Percentiles rank a stretch among this genome's conserved stretches.
These are phyloP conservation scores for Smittium mucronatum DNA, from an alignment of 371 early-diverging fungal genomes.

Conservation along the genomic window DNA sequence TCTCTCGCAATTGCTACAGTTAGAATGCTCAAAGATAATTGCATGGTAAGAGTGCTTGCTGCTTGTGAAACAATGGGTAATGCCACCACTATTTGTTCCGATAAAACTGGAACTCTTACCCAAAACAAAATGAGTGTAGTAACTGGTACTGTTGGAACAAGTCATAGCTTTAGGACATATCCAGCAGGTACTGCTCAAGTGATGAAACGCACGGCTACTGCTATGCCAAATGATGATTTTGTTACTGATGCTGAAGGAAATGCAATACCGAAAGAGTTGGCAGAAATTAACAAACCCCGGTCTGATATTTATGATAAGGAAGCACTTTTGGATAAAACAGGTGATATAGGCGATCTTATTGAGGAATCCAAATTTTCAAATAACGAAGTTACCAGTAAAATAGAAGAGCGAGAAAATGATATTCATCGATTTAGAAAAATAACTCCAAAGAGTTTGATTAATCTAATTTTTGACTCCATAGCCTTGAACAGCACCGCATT, in stretches of 20 bases:
- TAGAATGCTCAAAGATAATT: constrained; percentile 88
- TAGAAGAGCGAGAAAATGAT: not conserved
- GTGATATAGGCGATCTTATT: not conserved
- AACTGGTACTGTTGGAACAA: constrained; percentile 48
- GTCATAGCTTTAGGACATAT: constrained; percentile 33
- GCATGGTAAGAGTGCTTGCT: constrained; percentile 81
- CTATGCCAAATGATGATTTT: constrained; percentile 33
- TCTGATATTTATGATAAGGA: constrained; percentile 62
- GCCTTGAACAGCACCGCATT: constrained; percentile 83
- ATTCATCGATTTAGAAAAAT: constrained; percentile 25
- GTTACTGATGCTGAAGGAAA: constrained; percentile 32
- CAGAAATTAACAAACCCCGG: constrained; percentile 80
- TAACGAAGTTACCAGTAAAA: not conserved
- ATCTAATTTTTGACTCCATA: constrained; percentile 52
- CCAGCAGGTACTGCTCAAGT: constrained; percentile 28
- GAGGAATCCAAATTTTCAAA: not conserved
- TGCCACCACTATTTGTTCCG: constrained; percentile 92
- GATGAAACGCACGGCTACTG: constrained; percentile 31
- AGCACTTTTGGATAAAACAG: not conserved
- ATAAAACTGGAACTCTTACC: constrained; percentile 95
- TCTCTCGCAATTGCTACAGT: constrained; percentile 89
- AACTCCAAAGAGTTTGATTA: constrained; percentile 30
- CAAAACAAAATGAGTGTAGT: constrained; percentile 93
- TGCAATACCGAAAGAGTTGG: constrained; percentile 45
- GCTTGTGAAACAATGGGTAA: constrained; percentile 98